Evolutionary conservation across 1,139 yeast genomes (phyloP).

Genomic region (Debaryomyces robertsiae): DNA sequence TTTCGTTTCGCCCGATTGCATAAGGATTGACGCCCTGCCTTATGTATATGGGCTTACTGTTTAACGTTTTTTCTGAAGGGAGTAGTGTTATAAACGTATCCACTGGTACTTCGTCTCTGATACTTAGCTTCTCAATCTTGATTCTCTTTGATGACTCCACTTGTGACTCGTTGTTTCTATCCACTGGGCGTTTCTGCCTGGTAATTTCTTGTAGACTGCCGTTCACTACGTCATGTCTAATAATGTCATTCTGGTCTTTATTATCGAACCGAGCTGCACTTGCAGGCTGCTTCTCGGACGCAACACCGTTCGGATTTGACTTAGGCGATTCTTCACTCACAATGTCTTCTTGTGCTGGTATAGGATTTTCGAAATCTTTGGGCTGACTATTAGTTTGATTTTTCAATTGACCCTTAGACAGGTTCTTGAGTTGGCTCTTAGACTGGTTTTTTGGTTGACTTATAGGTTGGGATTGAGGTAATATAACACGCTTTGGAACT

Average conservation of each 20-base stretch:
- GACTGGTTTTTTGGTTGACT: slow-evolving; percentile 16
- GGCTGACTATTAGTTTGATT: background rate
- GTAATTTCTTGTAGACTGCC: slow-evolving; percentile 2
- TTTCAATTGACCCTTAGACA: background rate
- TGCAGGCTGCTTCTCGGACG: too few species aligned
- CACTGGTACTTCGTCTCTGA: slow-evolving; percentile 18
- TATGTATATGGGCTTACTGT: slow-evolving; percentile 50
- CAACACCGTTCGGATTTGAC: background rate
- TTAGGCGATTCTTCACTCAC: background rate
- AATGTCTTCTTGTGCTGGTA: background rate
- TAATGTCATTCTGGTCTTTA: background rate
- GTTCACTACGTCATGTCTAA: slow-evolving; percentile 2
- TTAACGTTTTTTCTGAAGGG: slow-evolving; percentile 34
- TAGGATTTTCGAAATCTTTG: background rate
- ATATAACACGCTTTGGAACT: slow-evolving; percentile 44
- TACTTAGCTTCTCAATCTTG: slow-evolving; percentile 1
- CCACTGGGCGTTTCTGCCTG: slow-evolving; percentile 1
- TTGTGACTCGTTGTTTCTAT: background rate
- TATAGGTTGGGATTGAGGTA: slow-evolving; percentile 42
- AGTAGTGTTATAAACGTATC: slow-evolving; percentile 34
- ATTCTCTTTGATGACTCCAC: slow-evolving; percentile 5
- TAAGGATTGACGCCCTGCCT: slow-evolving; percentile 65
- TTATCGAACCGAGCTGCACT: background rate
- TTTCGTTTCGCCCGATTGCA: slow-evolving; percentile 64
- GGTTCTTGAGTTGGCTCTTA: background rate